Evolutionary conservation across 2,329 filamentous ascomycete genomes (phyloP), one percentile per base, ranked within the genome.

Genomic region (Catunica adiposa): DNA sequence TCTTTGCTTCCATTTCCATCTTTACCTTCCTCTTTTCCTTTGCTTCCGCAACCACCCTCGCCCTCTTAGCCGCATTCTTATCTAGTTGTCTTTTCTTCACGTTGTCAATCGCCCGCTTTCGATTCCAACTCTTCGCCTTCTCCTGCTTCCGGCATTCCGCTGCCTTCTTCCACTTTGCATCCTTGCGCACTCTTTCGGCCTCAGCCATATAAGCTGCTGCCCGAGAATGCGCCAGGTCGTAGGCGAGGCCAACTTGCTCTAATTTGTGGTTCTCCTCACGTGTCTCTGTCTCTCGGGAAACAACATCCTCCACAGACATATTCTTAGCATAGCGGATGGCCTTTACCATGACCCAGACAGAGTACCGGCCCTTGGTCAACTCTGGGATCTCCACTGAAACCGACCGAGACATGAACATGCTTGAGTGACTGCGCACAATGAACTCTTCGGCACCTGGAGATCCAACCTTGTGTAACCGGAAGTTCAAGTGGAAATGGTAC

Each of bases 211-310:
- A 73, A 0, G 69, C 67, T 51, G 72, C 70, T 1, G 75, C 77
- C 64, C 80, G 80, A 66, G 71, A 74, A 61, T 82, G 78, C 0
- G 78, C 78, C 4, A 80, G 62, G 61, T 82, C 78, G 58, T 82
- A 81, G 0, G 77, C 73, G 40, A 73, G 70, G 1, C 77, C 78
- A 4, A 80, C 74, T 40, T 77, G 73, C 1, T 75, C 71, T 1
- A 82, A 68, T 64, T 81, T 82, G 47, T 79, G 76, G 51, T 80
- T 79, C 15, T 51, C 46, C 26, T 65, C 64, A 11, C 75, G 71
- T 1, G 65, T 62, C 51, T 68, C 64, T 56, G 71, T 74, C 61
- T 79, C 73, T 11, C 67, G 66, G 62, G 76, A 75, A 23, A 81
- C 71, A 1, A 82, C 75, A 1, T 79, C 73, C 61, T 81, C 78